Conservation (phyloP, 352 stramenopile species). For the Globisporangium viniferum region DNA sequence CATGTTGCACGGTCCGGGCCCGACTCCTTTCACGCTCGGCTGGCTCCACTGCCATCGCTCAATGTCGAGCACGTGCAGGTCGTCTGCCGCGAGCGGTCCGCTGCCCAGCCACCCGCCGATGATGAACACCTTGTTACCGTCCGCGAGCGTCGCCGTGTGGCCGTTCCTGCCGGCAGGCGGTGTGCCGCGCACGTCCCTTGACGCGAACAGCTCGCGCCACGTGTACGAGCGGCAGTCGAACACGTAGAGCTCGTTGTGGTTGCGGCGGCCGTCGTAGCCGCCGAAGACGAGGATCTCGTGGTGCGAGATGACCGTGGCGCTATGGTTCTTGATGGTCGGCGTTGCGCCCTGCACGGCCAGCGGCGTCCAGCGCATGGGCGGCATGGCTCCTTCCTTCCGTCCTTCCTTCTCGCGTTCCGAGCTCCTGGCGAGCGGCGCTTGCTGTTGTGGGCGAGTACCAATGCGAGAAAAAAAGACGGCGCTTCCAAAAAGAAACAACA, state of each 20-base stretch:
- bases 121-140: slow-evolving; percentile 86
- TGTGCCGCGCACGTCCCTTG: slow-evolving; percentile 36
- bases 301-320: slow-evolving; percentile 53
- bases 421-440: background rate
- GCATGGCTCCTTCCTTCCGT: slow-evolving; percentile 5
- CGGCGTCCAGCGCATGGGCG: slow-evolving; percentile 65
- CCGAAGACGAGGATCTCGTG: slow-evolving; percentile 86
- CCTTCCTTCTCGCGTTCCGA: background rate
- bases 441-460: background rate
- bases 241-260: slow-evolving; percentile 92
- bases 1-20: slow-evolving; percentile 95
- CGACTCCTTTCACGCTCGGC: slow-evolving; percentile 34
- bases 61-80: slow-evolving; percentile 92
- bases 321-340: slow-evolving; percentile 89
- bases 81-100: slow-evolving; percentile 88
- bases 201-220: slow-evolving; percentile 48
- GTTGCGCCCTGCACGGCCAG: slow-evolving; percentile 37
- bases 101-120: slow-evolving; percentile 94
- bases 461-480: background rate
- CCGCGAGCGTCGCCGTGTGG: slow-evolving; percentile 92
- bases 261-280: slow-evolving; percentile 93
- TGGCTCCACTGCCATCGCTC: slow-evolving; percentile 61
- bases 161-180: slow-evolving; percentile 90
- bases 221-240: slow-evolving; percentile 82
- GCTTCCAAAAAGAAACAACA: slow-evolving; percentile 6